Conservation (phyloP, 179 eudicot species). For the Silene coronaria region DNA sequence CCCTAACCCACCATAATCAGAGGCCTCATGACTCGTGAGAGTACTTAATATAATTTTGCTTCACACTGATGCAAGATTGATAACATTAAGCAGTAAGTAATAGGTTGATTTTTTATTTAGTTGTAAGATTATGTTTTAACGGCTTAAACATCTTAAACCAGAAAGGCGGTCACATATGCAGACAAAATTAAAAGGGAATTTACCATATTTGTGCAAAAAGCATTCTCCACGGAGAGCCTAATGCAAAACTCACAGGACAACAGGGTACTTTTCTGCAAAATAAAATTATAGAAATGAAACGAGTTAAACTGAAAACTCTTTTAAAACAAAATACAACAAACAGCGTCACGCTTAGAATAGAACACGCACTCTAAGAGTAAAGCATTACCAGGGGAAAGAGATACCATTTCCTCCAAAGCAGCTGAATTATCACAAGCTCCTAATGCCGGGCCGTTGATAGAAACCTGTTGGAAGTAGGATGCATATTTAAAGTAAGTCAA, state of each 20-base stretch:
- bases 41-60: background rate
- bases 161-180: background rate
- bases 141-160: background rate
- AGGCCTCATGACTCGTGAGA: background rate
- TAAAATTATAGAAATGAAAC: slow-evolving; percentile 8
- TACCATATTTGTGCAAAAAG: slow-evolving; percentile 58
- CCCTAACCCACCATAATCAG: background rate
- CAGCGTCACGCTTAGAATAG: slow-evolving; percentile 11
- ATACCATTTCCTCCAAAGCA: slow-evolving; percentile 52
- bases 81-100: slow-evolving; percentile 3
- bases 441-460: slow-evolving; percentile 31
- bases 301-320: background rate
- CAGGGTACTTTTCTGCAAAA: slow-evolving; percentile 41
- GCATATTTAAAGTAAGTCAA: background rate
- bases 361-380: slow-evolving; percentile 17
- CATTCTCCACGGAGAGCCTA: slow-evolving; percentile 42
- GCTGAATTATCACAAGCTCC: slow-evolving; percentile 26
- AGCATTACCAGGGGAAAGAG: slow-evolving; percentile 49
- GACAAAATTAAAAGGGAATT: slow-evolving; percentile 14
- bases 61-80: background rate
- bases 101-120: background rate
- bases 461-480: slow-evolving; percentile 34
- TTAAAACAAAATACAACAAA: background rate
- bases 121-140: background rate
- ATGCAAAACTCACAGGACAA: slow-evolving; percentile 42